Evolutionary conservation across 768 basidiomycete species (phyloP).

Genomic region (Lentinula boryana): DNA sequence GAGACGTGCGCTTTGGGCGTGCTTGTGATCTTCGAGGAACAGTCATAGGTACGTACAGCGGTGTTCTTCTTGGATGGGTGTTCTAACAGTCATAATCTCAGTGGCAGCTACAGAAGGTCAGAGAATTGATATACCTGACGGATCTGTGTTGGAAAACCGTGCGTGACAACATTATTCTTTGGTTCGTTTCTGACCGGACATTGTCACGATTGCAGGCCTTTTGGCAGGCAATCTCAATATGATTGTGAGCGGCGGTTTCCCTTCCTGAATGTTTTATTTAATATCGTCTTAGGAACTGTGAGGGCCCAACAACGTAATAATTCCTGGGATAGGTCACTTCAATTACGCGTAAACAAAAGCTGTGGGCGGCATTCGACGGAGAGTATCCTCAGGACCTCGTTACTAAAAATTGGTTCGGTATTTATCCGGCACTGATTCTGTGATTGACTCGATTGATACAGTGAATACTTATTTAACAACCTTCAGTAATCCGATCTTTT

Average conservation of each 20-base stretch:
- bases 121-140: constrained; percentile 71
- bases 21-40: constrained; percentile 84
- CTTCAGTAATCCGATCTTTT: too few relatives aligned
- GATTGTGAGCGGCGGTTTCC: constrained; percentile 42
- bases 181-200: background rate
- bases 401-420: too few relatives aligned
- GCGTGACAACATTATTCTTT: background rate
- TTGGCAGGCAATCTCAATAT: constrained; percentile 83
- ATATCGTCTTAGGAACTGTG: background rate
- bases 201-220: constrained; percentile 19
- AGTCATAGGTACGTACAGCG: constrained; percentile 53
- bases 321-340: too few relatives aligned
- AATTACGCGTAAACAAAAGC: too few relatives aligned
- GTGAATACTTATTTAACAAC: too few relatives aligned
- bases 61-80: background rate
- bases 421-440: too few relatives aligned
- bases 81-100: constrained; percentile 8
- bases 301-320: too few relatives aligned
- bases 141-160: constrained; percentile 64
- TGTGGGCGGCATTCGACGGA: too few relatives aligned
- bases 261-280: background rate
- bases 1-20: constrained; percentile 86
- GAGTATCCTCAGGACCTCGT: too few relatives aligned
- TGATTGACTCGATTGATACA: too few relatives aligned
- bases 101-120: constrained; percentile 74